These are phyloP conservation scores for Macadamia integrifolia DNA, from an alignment of 164 flowering plant species.

Conservation along the genomic window DNA sequence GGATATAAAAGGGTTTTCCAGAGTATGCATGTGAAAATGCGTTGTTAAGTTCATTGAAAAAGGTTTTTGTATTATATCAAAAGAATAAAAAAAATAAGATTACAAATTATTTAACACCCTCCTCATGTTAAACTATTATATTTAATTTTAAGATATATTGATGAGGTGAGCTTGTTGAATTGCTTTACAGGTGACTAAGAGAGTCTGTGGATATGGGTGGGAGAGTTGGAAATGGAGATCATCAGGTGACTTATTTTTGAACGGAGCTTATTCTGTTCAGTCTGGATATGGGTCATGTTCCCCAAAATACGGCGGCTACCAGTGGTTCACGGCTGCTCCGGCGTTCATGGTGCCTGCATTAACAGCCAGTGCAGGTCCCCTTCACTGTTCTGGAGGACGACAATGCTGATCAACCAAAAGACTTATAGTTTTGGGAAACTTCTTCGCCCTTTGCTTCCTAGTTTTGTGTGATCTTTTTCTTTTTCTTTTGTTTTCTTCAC, in stretches of 20 bases:
- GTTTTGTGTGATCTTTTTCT: no score
- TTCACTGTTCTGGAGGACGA: slow-evolving; percentile 8
- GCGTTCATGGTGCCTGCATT: slow-evolving; percentile 51
- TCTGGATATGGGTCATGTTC: slow-evolving; percentile 58
- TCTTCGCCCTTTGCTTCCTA: no score
- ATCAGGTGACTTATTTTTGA: slow-evolving; percentile 43
- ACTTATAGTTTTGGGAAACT: no score
- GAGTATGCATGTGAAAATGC: no score
- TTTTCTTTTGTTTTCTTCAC: no score
- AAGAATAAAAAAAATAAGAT: no score
- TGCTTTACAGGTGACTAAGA: slow-evolving; percentile 51
- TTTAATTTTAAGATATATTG: no score
- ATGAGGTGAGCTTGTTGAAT: background rate
- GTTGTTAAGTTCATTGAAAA: no score
- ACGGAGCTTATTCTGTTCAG: slow-evolving; percentile 76
- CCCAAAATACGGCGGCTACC: slow-evolving; percentile 35
- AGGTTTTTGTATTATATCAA: no score
- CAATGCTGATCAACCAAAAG: background rate
- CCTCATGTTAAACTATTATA: no score
- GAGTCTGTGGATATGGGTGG: slow-evolving; percentile 45
- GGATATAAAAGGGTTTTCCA: no score
- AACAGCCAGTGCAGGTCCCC: slow-evolving; percentile 55
- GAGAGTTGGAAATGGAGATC: slow-evolving; percentile 78
- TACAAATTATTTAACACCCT: no score
- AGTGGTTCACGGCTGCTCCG: slow-evolving; percentile 37